Evolutionary conservation across 1,139 yeast species (phyloP), one percentile per base, ranked within the genome.

Genomic region (Sugiyamaella novakii): DNA sequence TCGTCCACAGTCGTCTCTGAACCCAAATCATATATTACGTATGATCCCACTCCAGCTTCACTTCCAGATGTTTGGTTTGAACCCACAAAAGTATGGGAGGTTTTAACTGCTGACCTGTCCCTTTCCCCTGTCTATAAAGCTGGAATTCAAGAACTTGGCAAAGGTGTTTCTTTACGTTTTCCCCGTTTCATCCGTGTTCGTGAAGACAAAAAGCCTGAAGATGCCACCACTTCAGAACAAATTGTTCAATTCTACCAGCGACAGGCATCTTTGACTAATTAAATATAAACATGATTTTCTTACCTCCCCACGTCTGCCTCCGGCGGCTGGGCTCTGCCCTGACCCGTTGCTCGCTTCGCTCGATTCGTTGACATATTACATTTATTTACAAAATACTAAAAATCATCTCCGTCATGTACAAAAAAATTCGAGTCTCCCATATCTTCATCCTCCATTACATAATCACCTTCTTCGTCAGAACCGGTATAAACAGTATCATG

Each of bases 11-110:
- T 83, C 49, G 77, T 83, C 10, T 62, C 70, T 0, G 70, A 66
- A n/a, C 86, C 97, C 1, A 86, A 84, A 57, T 74, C 87, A 0
- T 86, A 84, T 49, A 81, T 80, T 55, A 75, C 83, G 2, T 88
- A 81, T 62, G 95, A 87, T 63, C 69, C 76, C 3, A 74, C 75
- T 3, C 54, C 65, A 1, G 65, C 67, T 37, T 78, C 76, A 56
- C 74, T 83, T 28, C 98, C 98, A 0, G 98, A 92, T 65, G 92
- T 92, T 10, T 92, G 98, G 98, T 87, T 92, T 63, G 96, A 92
- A 60, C 98, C 99, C 2, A 77, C 84, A 0, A 71, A 76, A 42
- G 76, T 92, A 5, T 91, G 95, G 73, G 99, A 92, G 68, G 96
- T 92, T 1, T 76, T 89, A 54, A 87, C 96, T 0, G 99, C 99